These are phyloP conservation scores for Apiospora kogelbergensis DNA, from an alignment of 2,329 filamentous ascomycete species.

Conservation along the genomic window DNA sequence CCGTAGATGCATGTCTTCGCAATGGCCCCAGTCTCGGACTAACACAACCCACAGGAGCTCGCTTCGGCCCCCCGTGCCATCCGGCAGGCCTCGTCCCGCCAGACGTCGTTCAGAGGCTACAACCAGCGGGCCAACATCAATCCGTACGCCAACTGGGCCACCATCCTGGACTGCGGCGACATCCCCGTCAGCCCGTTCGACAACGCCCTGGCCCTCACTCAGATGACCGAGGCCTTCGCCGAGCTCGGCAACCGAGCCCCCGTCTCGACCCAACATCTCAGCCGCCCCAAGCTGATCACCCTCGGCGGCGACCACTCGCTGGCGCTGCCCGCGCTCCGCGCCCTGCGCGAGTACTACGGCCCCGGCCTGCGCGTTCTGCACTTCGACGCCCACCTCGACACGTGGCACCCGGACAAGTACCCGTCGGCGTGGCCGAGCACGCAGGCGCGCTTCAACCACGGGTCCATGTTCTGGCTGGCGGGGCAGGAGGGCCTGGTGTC, in stretches of 20 bases:
- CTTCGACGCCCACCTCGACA: slow-evolving; percentile 79
- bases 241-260: slow-evolving; percentile 57
- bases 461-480: slow-evolving; percentile 89
- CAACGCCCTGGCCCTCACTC: slow-evolving; percentile 75
- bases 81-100: slow-evolving; percentile 77
- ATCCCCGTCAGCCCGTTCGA: slow-evolving; percentile 86
- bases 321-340: slow-evolving; percentile 67
- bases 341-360: slow-evolving; percentile 61
- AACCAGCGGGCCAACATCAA: slow-evolving; percentile 83
- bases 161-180: slow-evolving; percentile 85
- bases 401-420: slow-evolving; percentile 82
- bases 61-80: slow-evolving; percentile 90
- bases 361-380: slow-evolving; percentile 68
- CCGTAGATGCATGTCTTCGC: neutral
- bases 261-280: slow-evolving; percentile 27
- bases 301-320: slow-evolving; percentile 75
- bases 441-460: slow-evolving; percentile 80
- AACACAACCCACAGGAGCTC: slow-evolving; percentile 50
- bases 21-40: neutral
- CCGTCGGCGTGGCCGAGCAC: slow-evolving; percentile 70
- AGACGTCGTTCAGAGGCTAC: slow-evolving; percentile 77
- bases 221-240: slow-evolving; percentile 80
- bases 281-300: slow-evolving; percentile 60
- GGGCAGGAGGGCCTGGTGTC: slow-evolving; percentile 76
- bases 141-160: slow-evolving; percentile 78